These are phyloP conservation scores for Exophiala oligosperma DNA, from an alignment of 2,329 filamentous ascomycete genomes.

Conservation along the genomic window DNA sequence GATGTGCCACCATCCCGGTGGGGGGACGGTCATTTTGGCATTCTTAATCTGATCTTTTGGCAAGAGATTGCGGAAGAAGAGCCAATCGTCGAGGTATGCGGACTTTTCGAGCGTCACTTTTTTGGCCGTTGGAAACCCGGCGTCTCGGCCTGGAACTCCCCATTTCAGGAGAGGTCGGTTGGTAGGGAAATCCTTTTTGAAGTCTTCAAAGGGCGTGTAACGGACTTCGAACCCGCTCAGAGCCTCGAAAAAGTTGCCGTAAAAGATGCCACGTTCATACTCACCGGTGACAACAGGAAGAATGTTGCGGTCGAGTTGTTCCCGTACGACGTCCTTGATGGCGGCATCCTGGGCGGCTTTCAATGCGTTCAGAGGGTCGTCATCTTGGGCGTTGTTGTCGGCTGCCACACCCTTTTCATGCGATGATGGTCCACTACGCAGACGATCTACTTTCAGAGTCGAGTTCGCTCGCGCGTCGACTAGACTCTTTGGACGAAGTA, in stretches of 20 bases:
- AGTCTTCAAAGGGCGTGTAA: slow-evolving; percentile 13
- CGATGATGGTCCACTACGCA: background rate
- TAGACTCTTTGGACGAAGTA: slow-evolving; percentile 28
- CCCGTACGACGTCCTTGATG: slow-evolving; percentile 23
- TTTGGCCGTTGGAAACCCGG: slow-evolving; percentile 13
- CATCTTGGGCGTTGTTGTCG: background rate
- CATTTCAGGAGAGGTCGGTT: slow-evolving; percentile 15
- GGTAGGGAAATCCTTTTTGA: slow-evolving; percentile 20
- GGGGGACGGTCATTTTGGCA: slow-evolving; percentile 20
- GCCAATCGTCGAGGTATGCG: slow-evolving; percentile 22
- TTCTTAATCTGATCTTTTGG: slow-evolving; percentile 7
- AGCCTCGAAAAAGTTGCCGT: slow-evolving; percentile 30
- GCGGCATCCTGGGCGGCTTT: slow-evolving; percentile 13
- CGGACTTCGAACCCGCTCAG: slow-evolving; percentile 23
- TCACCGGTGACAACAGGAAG: slow-evolving; percentile 29
- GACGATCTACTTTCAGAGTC: slow-evolving; percentile 3
- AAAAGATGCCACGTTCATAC: slow-evolving; percentile 30
- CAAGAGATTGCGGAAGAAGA: slow-evolving; percentile 15
- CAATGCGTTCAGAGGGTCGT: background rate
- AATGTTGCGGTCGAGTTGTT: slow-evolving; percentile 27
- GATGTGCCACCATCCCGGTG: slow-evolving; percentile 34
- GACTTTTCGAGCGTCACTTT: slow-evolving; percentile 12
- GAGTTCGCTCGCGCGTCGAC: slow-evolving; percentile 23
- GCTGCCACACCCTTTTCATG: slow-evolving; percentile 4
- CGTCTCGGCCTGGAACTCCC: slow-evolving; percentile 10